These are phyloP conservation scores for Neurospora tetraspora DNA, from an alignment of 495 filamentous ascomycete genomes.

Conservation along the genomic window DNA sequence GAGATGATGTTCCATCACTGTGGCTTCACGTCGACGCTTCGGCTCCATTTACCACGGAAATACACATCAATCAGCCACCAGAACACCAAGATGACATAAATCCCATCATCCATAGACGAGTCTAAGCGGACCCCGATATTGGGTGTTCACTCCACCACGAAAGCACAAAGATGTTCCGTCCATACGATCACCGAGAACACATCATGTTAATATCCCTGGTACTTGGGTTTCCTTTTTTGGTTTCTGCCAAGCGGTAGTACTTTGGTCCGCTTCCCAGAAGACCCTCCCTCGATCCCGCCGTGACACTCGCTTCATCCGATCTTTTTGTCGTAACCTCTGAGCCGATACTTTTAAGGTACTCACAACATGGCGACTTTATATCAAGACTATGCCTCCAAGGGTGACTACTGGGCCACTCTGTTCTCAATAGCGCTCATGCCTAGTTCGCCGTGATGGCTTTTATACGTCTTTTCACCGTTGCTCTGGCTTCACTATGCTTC, in stretches of 20 bases:
- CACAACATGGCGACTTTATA: background rate
- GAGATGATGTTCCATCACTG: background rate
- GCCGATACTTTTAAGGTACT: background rate
- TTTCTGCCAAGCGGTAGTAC: background rate
- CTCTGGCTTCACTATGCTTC: conserved; percentile 1
- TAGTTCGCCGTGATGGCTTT: conserved; percentile 2
- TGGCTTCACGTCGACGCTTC: background rate
- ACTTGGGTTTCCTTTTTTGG: background rate
- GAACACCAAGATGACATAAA: background rate
- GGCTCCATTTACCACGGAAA: background rate
- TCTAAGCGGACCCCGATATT: background rate
- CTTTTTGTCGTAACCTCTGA: background rate
- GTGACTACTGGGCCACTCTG: background rate
- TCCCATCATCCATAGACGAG: no score
- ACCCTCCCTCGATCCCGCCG: background rate
- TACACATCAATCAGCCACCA: background rate
- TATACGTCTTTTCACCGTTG: conserved; percentile 4
- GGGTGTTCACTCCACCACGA: background rate
- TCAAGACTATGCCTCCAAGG: background rate
- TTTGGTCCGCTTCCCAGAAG: background rate
- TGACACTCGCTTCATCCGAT: background rate
- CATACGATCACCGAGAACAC: background rate
- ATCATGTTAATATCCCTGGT: background rate
- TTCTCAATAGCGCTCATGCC: background rate
- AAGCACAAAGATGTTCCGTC: background rate